Conservation (phyloP, 2,329 filamentous ascomycete genomes). For the Fusarium staphyleae region DNA sequence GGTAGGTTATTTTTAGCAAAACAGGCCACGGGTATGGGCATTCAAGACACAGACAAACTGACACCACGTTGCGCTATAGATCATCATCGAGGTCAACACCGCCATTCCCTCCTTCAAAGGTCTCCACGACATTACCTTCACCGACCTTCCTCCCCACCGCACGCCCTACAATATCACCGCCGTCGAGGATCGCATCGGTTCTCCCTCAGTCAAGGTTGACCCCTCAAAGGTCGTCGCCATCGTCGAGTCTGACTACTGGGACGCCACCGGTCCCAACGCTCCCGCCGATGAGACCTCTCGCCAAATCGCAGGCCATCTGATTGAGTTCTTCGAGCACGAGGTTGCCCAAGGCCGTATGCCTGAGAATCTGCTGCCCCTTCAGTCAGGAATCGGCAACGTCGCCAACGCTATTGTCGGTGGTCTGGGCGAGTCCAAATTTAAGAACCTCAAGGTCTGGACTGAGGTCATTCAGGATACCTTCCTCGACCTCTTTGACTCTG, state of each 20-base stretch:
- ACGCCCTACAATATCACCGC: slow-evolving; percentile 88
- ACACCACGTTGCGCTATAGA: slow-evolving; percentile 47
- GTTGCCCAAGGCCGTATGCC: slow-evolving; percentile 80
- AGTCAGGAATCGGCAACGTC: slow-evolving; percentile 92
- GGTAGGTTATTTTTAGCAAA: slow-evolving; percentile 46
- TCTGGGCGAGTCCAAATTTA: slow-evolving; percentile 80
- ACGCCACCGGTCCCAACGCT: slow-evolving; percentile 75
- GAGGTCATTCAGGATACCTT: slow-evolving; percentile 93
- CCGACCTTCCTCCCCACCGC: slow-evolving; percentile 78
- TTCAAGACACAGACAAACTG: background rate
- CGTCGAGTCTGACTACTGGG: slow-evolving; percentile 84
- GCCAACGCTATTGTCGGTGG: slow-evolving; percentile 91
- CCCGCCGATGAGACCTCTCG: slow-evolving; percentile 76
- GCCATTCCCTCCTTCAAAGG: slow-evolving; percentile 84
- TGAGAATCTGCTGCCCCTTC: slow-evolving; percentile 77
- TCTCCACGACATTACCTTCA: slow-evolving; percentile 89
- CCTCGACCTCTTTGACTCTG: slow-evolving; percentile 89
- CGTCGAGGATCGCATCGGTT: slow-evolving; percentile 86
- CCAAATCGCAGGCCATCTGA: slow-evolving; percentile 79
- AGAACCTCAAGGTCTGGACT: slow-evolving; percentile 90
- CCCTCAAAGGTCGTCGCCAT: slow-evolving; percentile 84
- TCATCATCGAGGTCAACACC: slow-evolving; percentile 94
- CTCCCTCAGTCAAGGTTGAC: slow-evolving; percentile 82
- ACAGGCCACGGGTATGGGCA: background rate
- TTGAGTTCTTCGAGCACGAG: slow-evolving; percentile 85